Conservation (phyloP, 2,329 filamentous ascomycete genomes). For the Sporothrix pallida region DNA sequence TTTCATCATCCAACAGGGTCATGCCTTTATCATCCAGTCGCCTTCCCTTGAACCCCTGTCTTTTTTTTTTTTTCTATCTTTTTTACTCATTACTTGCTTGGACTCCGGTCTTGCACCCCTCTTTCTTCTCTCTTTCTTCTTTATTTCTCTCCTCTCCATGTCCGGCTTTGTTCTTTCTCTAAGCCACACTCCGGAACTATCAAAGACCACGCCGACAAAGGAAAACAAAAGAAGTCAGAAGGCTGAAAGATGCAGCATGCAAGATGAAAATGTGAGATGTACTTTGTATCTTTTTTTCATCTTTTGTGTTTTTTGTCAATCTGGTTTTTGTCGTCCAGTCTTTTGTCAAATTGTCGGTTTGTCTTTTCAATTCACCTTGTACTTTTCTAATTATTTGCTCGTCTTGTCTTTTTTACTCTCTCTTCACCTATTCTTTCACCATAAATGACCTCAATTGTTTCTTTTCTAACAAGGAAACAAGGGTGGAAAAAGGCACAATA, state of each 20-base stretch:
- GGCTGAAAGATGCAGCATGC: not conserved
- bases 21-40: not conserved
- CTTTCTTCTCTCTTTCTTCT: not conserved
- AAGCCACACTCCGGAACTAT: conserved; percentile 7
- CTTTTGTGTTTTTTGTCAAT: not conserved
- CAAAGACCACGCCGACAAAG: conserved; percentile 4
- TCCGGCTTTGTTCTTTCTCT: not conserved
- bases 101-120: not conserved
- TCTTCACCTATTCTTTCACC: not conserved
- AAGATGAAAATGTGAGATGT: not conserved
- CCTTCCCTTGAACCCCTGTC: not conserved
- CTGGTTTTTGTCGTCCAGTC: not conserved
- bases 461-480: not conserved
- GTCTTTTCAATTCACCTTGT: not conserved
- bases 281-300: not conserved
- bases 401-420: not conserved
- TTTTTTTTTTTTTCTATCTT: conserved; percentile 1
- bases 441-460: not conserved
- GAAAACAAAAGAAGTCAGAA: conserved; percentile 4
- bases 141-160: not conserved
- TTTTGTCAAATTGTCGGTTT: not conserved
- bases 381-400: not conserved
- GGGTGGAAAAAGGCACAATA: not conserved
- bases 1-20: not conserved
- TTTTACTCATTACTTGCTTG: not conserved